phyloP scores from a whole-genome alignment of 352 stramenopile genomes.

The Achlya hypogyna region DNA sequence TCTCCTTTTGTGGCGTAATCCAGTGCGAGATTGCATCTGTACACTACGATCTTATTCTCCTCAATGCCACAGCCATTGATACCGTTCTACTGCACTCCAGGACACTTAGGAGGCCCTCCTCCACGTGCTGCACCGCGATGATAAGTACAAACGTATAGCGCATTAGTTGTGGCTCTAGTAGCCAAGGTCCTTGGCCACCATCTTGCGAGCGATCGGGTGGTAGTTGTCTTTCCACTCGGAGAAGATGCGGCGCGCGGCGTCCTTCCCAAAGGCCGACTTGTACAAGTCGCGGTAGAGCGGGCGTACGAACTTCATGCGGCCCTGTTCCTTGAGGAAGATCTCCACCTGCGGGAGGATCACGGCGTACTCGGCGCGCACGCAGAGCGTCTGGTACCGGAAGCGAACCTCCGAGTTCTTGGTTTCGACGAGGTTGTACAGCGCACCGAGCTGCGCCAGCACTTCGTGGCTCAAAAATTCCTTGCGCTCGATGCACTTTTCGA shows the following conservation, averaged over 20 bases:
- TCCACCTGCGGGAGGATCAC: constrained; percentile 33
- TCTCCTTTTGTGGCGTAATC: background rate
- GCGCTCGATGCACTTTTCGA: constrained; percentile 22
- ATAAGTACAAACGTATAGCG: background rate
- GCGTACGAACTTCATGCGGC: constrained; percentile 68
- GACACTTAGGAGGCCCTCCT: too few species aligned
- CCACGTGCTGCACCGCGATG: too few species aligned
- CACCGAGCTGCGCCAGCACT: background rate
- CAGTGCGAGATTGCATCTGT: background rate
- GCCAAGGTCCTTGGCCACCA: constrained; percentile 37
- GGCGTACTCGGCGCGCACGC: constrained; percentile 38
- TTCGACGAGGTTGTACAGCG: constrained; percentile 22
- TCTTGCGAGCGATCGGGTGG: constrained; percentile 63
- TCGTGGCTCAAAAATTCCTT: background rate
- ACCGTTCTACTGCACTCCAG: too few species aligned
- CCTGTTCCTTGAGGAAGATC: constrained; percentile 52
- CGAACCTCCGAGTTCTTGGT: constrained; percentile 61
- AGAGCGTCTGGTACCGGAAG: constrained; percentile 60
- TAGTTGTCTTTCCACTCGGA: constrained; percentile 28
- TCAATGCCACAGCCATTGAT: too few species aligned
- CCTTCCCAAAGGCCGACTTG: constrained; percentile 14
- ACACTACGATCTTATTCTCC: background rate
- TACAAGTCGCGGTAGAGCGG: constrained; percentile 57
- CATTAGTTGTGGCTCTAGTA: background rate
- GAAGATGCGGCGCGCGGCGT: constrained; percentile 12